phyloP scores from a whole-genome alignment of 805 yeast genomes.

The Lipomyces oligophaga region DNA sequence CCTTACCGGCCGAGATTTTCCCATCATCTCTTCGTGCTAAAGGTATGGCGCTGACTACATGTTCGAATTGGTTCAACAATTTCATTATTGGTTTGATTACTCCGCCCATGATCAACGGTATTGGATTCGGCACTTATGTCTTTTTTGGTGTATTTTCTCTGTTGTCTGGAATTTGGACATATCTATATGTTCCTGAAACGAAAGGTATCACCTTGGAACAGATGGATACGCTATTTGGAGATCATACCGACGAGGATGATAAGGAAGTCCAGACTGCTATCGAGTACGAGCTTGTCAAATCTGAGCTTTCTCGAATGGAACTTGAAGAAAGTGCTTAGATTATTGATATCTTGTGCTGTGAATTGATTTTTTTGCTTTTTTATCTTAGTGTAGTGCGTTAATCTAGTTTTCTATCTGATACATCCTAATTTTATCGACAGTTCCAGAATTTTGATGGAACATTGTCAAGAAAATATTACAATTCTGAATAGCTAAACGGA shows the following conservation, averaged over 20 bases:
- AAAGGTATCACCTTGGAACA: conserved; percentile 1
- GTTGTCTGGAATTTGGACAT: not conserved
- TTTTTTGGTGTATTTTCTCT: not conserved
- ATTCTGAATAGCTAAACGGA: too few relatives aligned
- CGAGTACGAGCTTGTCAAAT: not conserved
- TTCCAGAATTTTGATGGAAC: too few relatives aligned
- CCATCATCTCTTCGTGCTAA: conserved; percentile 13
- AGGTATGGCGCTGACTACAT: conserved; percentile 17
- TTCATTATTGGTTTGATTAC: conserved; percentile 21
- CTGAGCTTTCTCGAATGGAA: not conserved
- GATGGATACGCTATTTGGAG: not conserved
- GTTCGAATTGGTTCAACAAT: conserved; percentile 23
- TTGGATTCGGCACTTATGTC: not conserved
- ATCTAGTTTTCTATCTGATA: too few relatives aligned
- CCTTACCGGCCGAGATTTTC: conserved; percentile 19
- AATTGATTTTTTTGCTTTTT: too few relatives aligned
- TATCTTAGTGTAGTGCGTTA: too few relatives aligned
- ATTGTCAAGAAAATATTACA: too few relatives aligned
- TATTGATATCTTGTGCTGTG: too few relatives aligned
- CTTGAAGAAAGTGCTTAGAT: not conserved
- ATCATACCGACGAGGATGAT: too few relatives aligned
- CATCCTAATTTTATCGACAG: too few relatives aligned
- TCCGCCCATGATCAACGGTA: conserved; percentile 13
- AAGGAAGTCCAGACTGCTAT: not conserved
- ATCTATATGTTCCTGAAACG: conserved; percentile 3